A percentile compares a stretch with the other conserved stretches of the same genome.
Evolutionary conservation across 2,329 filamentous ascomycete genomes (phyloP).

Genomic region (Alternaria tenuissima): DNA sequence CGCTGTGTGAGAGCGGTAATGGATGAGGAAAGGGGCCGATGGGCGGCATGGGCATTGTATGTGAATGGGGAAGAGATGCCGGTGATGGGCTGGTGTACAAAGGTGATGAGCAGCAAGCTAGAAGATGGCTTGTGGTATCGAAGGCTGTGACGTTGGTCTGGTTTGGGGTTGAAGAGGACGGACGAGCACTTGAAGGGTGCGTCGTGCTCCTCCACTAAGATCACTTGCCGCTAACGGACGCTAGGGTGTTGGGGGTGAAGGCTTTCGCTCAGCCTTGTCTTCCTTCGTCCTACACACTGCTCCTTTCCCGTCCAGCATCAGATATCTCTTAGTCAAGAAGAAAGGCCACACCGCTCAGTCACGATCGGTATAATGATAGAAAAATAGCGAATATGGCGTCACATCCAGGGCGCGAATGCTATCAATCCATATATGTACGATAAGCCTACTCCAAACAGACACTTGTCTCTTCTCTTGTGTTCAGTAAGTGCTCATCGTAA

Average conservation of each 20-base stretch:
- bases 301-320: neutral
- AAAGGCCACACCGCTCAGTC: neutral
- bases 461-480: neutral
- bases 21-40: neutral
- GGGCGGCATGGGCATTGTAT: conserved; percentile 1
- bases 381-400: neutral
- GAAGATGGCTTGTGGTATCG: conserved; percentile 1
- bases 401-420: neutral
- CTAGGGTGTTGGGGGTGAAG: neutral
- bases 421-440: no score
- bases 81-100: neutral
- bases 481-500: conserved; percentile 21
- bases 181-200: neutral
- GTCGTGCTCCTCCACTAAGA: neutral
- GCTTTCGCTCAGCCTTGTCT: conserved; percentile 3
- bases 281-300: neutral
- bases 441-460: no score
- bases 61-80: neutral
- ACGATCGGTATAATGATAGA: neutral
- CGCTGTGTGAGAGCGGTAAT: neutral
- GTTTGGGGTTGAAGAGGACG: neutral
- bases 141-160: neutral
- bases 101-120: neutral
- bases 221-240: neutral
- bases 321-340: neutral